These are phyloP conservation scores for Eragrostis tef DNA, from an alignment of 202 grass and related monocot species.

Conservation along the genomic window DNA sequence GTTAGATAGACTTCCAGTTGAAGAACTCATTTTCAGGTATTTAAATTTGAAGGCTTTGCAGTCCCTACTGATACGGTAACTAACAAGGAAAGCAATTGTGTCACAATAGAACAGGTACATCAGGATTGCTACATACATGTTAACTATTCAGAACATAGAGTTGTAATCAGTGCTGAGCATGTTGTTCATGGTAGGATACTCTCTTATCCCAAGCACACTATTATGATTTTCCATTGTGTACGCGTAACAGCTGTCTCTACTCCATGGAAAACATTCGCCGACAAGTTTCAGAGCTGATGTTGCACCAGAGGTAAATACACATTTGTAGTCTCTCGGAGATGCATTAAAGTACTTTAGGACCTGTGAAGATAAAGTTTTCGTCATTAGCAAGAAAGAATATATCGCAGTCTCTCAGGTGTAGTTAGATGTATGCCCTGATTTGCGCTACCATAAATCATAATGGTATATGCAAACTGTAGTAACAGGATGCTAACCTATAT, in stretches of 20 bases:
- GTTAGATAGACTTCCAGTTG: background rate
- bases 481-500: background rate
- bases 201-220: slow-evolving; percentile 97
- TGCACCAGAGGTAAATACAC: slow-evolving; percentile 96
- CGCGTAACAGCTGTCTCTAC: slow-evolving; percentile 80
- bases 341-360: slow-evolving; percentile 93
- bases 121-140: background rate
- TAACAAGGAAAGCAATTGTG: background rate
- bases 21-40: background rate
- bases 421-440: slow-evolving; percentile 16
- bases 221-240: slow-evolving; percentile 98
- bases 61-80: background rate
- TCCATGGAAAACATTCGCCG: slow-evolving; percentile 98
- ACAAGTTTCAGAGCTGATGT: slow-evolving; percentile 89
- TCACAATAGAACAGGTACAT: background rate
- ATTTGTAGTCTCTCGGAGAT: slow-evolving; percentile 86
- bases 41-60: background rate
- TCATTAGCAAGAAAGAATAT: slow-evolving; percentile 34
- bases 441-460: slow-evolving; percentile 26
- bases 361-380: slow-evolving; percentile 56
- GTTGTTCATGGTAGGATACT: slow-evolving; percentile 71
- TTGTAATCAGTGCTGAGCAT: slow-evolving; percentile 9
- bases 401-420: slow-evolving; percentile 1
- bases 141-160: slow-evolving; percentile 9
- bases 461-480: background rate